Evolutionary conservation across 2,329 filamentous ascomycete species (phyloP).

Genomic region (Pestalotiopsis sp.): DNA sequence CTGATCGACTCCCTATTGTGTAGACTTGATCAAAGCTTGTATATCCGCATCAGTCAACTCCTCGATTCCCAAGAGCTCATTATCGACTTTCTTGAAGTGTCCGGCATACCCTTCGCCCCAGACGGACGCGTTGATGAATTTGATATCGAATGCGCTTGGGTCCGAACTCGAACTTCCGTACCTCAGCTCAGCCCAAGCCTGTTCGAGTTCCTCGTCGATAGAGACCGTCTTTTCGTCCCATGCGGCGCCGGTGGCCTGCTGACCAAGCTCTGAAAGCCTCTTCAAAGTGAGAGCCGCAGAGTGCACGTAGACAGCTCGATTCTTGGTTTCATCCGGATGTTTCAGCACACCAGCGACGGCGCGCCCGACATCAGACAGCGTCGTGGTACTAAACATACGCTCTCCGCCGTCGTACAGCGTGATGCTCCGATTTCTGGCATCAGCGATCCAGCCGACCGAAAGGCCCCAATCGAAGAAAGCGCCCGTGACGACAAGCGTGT

Average conservation of each 20-base stretch:
- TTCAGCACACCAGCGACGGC: slow-evolving; percentile 48
- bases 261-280: slow-evolving; percentile 41
- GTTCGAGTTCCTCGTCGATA: neutral
- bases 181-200: neutral
- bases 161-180: neutral
- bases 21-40: neutral
- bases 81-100: neutral
- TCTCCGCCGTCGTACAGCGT: slow-evolving; percentile 52
- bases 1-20: too few species aligned
- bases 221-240: neutral
- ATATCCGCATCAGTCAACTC: neutral
- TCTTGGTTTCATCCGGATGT: slow-evolving; percentile 45
- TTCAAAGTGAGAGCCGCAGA: slow-evolving; percentile 52
- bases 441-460: slow-evolving; percentile 35
- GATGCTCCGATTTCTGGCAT: slow-evolving; percentile 22
- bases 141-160: too few species aligned
- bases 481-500: slow-evolving; percentile 57
- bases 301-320: slow-evolving; percentile 54
- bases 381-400: slow-evolving; percentile 44
- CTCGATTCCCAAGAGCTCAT: slow-evolving; percentile 1
- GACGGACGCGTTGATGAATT: neutral
- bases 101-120: neutral
- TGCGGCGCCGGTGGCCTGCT: slow-evolving; percentile 1
- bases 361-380: slow-evolving; percentile 44
- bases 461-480: slow-evolving; percentile 63